A percentile compares a stretch with the other conserved stretches of the same genome.
These are phyloP conservation scores for Pyrrhoderma noxium DNA, from an alignment of 1,284 basidiomycete genomes.

Conservation along the genomic window DNA sequence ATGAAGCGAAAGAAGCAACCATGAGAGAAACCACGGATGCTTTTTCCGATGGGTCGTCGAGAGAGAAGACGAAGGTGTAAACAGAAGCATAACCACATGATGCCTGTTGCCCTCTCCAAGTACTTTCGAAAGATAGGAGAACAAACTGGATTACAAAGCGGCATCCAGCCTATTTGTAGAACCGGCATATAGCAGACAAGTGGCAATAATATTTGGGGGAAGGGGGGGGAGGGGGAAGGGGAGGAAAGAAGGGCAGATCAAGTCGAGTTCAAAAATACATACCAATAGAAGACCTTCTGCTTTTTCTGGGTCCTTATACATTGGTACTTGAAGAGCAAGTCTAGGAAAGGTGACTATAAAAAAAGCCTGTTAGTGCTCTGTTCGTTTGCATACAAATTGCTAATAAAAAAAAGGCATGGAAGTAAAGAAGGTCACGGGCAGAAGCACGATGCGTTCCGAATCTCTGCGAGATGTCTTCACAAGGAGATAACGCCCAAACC, in stretches of 20 bases:
- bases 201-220: not conserved
- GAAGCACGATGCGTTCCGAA: too few relatives aligned
- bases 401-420: not conserved
- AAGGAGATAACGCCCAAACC: too few relatives aligned
- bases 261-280: conserved; percentile 22
- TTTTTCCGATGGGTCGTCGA: too few relatives aligned
- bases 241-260: not conserved
- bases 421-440: not conserved
- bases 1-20: conserved; percentile 8
- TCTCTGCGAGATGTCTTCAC: too few relatives aligned
- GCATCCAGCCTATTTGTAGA: too few relatives aligned
- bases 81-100: too few relatives aligned
- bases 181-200: conserved; percentile 1
- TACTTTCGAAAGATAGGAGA: too few relatives aligned
- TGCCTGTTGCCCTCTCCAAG: too few relatives aligned
- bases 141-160: too few relatives aligned
- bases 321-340: conserved; percentile 88
- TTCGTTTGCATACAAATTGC: not conserved
- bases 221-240: conserved; percentile 1
- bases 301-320: conserved; percentile 95
- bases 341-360: conserved; percentile 78
- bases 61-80: too few relatives aligned
- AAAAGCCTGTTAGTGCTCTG: too few relatives aligned
- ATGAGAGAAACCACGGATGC: not conserved
- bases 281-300: conserved; percentile 94